A percentile compares a stretch with the other conserved stretches of the same genome.
Evolutionary conservation across 1,139 yeast species (phyloP).

Genomic region (Blastobotrys capitulatus): DNA sequence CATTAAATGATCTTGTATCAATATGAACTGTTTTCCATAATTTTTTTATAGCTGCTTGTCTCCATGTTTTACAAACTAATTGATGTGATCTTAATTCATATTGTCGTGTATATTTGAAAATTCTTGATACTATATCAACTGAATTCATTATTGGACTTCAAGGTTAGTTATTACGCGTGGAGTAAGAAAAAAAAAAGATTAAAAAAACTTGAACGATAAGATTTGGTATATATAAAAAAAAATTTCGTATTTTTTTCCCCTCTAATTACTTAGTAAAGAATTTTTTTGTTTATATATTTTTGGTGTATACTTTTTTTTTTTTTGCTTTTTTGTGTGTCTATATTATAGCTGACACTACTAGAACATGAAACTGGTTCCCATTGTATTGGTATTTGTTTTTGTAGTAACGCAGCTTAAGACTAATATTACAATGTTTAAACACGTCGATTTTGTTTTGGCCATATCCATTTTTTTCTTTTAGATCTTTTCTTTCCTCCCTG

Average conservation of each 20-base stretch:
- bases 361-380: too few species aligned
- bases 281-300: too few species aligned
- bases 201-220: neutral
- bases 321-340: too few species aligned
- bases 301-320: too few species aligned
- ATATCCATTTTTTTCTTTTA: too few species aligned
- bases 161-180: neutral
- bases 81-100: neutral
- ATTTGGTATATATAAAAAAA: neutral
- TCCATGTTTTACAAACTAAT: neutral
- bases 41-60: neutral
- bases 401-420: too few species aligned
- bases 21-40: conserved; percentile 3
- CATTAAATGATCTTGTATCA: neutral
- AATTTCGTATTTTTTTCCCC: neutral
- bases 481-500: too few species aligned
- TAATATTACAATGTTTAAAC: too few species aligned
- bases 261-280: too few species aligned
- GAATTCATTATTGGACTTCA: neutral
- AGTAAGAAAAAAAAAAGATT: neutral
- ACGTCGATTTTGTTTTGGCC: too few species aligned
- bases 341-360: too few species aligned
- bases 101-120: neutral
- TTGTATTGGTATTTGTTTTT: too few species aligned
- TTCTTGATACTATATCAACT: neutral